These are phyloP conservation scores for Ascodesmis nigricans DNA, from an alignment of 495 filamentous ascomycete species.

Conservation along the genomic window DNA sequence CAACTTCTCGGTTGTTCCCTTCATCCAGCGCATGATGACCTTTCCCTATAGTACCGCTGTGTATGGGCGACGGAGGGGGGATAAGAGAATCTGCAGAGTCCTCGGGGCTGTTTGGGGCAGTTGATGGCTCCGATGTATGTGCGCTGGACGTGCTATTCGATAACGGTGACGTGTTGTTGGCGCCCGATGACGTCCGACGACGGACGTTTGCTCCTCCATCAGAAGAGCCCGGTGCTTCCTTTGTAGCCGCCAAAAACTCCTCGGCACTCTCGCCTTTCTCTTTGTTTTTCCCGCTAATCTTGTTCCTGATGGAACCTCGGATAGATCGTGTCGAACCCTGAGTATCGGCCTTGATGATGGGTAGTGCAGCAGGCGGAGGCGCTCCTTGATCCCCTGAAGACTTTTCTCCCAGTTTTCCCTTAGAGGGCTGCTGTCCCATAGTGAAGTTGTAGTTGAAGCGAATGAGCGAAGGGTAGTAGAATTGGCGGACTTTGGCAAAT, in stretches of 20 bases:
- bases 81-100: slow-evolving; percentile 33
- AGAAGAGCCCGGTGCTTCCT: slow-evolving; percentile 30
- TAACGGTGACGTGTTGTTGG: too few relatives aligned
- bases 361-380: slow-evolving; percentile 31
- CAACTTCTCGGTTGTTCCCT: slow-evolving; percentile 74
- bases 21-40: slow-evolving; percentile 58
- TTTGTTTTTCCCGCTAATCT: slow-evolving; percentile 42
- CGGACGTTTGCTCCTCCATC: slow-evolving; percentile 24
- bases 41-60: slow-evolving; percentile 52
- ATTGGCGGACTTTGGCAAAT: too few relatives aligned
- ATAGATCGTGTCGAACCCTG: slow-evolving; percentile 83
- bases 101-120: slow-evolving; percentile 22
- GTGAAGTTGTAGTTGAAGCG: slow-evolving; percentile 10
- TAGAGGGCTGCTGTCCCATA: slow-evolving; percentile 91
- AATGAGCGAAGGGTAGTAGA: background rate
- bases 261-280: slow-evolving; percentile 45
- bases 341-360: slow-evolving; percentile 83
- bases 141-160: too few relatives aligned
- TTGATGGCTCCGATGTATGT: slow-evolving; percentile 24
- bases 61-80: slow-evolving; percentile 75
- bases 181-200: slow-evolving; percentile 23
- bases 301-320: slow-evolving; percentile 46
- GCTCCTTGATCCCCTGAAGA: slow-evolving; percentile 23
- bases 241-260: background rate
- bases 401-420: too few relatives aligned